Percentiles rank a stretch among this genome's conserved stretches.
phyloP scores from a whole-genome alignment of 371 early-diverging fungal species.

The Basidiobolus meristosporus region DNA sequence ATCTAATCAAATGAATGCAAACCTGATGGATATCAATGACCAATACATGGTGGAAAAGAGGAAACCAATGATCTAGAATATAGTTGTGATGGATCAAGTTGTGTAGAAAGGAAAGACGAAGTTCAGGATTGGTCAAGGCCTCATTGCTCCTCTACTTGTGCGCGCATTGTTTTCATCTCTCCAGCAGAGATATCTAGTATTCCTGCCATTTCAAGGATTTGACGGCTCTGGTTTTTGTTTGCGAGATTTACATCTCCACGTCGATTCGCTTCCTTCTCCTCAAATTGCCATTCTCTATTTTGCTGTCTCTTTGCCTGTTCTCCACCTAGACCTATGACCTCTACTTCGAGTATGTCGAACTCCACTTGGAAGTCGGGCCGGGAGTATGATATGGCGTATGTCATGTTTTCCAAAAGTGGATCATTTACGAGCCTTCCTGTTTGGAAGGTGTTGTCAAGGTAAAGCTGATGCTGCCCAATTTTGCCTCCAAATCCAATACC shows the following conservation, averaged over 20 bases:
- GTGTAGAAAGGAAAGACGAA: too few species aligned
- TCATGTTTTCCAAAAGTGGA: not conserved
- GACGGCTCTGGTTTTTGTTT: not conserved
- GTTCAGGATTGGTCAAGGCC: too few species aligned
- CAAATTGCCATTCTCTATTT: slow-evolving; percentile 31
- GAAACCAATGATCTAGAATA: too few species aligned
- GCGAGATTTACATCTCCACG: slow-evolving; percentile 3
- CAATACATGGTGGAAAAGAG: too few species aligned
- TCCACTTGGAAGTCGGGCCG: slow-evolving; percentile 7
- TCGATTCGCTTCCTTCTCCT: slow-evolving; percentile 21
- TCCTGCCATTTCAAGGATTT: slow-evolving; percentile 2
- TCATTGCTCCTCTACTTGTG: too few species aligned
- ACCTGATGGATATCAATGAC: too few species aligned
- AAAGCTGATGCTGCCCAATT: slow-evolving; percentile 1
- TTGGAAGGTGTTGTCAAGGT: slow-evolving; percentile 6
- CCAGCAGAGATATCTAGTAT: not conserved
- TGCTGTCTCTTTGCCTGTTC: slow-evolving; percentile 18
- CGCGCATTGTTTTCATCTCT: too few species aligned
- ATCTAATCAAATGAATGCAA: too few species aligned
- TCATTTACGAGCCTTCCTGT: slow-evolving; percentile 1
- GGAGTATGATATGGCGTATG: not conserved
- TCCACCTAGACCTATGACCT: slow-evolving; percentile 35
- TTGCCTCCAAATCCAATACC: slow-evolving; percentile 20
- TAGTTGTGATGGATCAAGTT: too few species aligned
- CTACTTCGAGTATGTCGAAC: slow-evolving; percentile 29